Evolutionary conservation across 805 yeast species (phyloP), one percentile per base, ranked within the genome.

Genomic region (Lachancea lanzarotensis): DNA sequence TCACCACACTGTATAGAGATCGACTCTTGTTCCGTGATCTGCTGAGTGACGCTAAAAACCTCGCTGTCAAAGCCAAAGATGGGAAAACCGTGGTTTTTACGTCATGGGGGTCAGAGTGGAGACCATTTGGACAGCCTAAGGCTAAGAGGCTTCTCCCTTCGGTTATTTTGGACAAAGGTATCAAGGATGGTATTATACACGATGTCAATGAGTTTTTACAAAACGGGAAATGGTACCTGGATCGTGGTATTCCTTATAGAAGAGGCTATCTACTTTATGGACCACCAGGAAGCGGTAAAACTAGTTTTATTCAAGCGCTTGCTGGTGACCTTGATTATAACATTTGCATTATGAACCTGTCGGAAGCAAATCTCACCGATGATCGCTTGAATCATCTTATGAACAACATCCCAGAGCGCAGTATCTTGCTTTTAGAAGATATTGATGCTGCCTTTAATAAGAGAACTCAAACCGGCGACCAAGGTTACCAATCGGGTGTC

Each of bases 41-140:
- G 49, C 70, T 93, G 43, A 74, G 73, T 15, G 98, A 93, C 56
- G 98, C 98, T 2, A 87, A 90, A 56, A 66, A 71, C 32, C 66
- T 87, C 69, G 98, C 98, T 0, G 72, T 89, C 59, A 79, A 78
- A 55, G 74, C 82, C 26, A 82, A 84, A 48, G 95, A 88, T 59
- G 98, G 98, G 7, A 91, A 89, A 59, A 93, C 98, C 0, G 98
- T 93, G 7, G 68, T 93, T 4, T 93, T 78, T 63, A 87, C 96
- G 3, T 84, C 96, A 10, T 91, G 93, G 87, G 98, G 98, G 0
- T 96, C 96, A 25, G 98, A 93, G 59, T 93, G 98, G 98, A 74
- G 98, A 57, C 95, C 95, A 3, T 93, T 93, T 70, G 98, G 98
- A 2, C 90, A 82, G 60, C 98, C 98, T 1, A 75, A 96, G 50